Evolutionary conservation across 2,329 filamentous ascomycete genomes (phyloP).

Genomic region (Nannizzia gypsea): DNA sequence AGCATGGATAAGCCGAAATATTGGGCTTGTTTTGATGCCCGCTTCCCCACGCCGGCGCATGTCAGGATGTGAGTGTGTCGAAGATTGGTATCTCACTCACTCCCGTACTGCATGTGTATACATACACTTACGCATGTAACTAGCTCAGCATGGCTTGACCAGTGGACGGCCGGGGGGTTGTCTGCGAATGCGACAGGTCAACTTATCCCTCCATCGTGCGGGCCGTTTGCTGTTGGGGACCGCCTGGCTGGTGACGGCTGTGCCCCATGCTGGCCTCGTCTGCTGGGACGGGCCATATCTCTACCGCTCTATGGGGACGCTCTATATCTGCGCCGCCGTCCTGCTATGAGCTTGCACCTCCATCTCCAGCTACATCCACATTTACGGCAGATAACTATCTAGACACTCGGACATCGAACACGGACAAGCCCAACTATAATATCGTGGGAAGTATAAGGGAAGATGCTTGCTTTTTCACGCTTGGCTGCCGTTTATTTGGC

Average conservation of each 20-base stretch:
- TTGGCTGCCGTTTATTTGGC: slow-evolving; percentile 1
- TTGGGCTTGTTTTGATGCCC: background rate
- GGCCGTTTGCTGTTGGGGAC: background rate
- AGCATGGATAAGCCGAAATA: background rate
- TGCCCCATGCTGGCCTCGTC: no score
- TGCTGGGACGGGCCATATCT: no score
- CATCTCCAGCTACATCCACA: background rate
- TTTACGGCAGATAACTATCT: background rate
- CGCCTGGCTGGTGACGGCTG: no score
- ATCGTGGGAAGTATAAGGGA: background rate
- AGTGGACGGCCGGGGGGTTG: background rate
- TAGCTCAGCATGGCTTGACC: slow-evolving; percentile 1
- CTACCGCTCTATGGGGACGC: no score
- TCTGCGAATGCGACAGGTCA: background rate
- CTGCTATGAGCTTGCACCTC: no score
- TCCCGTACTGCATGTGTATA: background rate
- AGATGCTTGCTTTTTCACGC: background rate
- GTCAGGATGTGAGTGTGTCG: background rate
- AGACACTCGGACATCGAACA: background rate
- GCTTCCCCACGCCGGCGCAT: slow-evolving; percentile 1
- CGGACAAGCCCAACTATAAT: background rate
- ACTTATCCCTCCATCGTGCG: background rate
- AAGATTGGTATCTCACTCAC: background rate
- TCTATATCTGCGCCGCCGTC: no score
- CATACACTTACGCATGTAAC: background rate